Evolutionary conservation across 495 filamentous ascomycete species (phyloP).

Genomic region (Xylaria curta): DNA sequence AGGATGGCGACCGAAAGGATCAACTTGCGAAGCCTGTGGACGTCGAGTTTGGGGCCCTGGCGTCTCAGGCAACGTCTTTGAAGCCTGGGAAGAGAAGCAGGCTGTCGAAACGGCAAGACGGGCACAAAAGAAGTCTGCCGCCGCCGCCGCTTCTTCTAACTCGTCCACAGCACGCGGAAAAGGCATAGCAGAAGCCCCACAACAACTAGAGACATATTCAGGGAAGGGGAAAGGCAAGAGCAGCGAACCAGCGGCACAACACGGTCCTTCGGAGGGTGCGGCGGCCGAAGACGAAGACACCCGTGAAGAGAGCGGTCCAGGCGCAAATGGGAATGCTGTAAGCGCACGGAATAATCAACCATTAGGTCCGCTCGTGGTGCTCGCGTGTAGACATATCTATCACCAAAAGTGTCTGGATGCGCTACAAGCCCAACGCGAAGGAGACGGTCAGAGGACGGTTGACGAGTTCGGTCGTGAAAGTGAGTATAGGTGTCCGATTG

Average conservation of each 20-base stretch:
- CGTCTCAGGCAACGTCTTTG: conserved; percentile 76
- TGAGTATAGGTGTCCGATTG: conserved; percentile 63
- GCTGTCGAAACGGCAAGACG: conserved; percentile 50
- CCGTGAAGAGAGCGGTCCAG: conserved; percentile 12
- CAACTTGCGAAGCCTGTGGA: conserved; percentile 86
- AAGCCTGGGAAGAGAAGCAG: conserved; percentile 76
- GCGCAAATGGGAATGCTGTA: conserved; percentile 28
- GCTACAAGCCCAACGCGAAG: conserved; percentile 49
- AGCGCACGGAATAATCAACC: conserved; percentile 34
- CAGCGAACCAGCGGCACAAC: conserved; percentile 32
- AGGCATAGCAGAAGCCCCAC: conserved; percentile 34
- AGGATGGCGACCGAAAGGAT: conserved; percentile 86
- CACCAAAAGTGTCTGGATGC: conserved; percentile 66
- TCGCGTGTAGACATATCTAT: conserved; percentile 68
- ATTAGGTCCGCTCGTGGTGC: conserved; percentile 60
- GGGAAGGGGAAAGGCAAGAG: conserved; percentile 46
- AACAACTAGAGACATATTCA: conserved; percentile 30
- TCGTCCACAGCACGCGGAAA: conserved; percentile 39
- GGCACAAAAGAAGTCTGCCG: conserved; percentile 40
- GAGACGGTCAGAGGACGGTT: conserved; percentile 38
- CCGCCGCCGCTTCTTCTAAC: conserved; percentile 29
- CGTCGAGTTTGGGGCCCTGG: conserved; percentile 89
- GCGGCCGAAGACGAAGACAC: conserved; percentile 19
- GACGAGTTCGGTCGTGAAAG: conserved; percentile 48
- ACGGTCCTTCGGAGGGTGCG: conserved; percentile 20